Evolutionary conservation across 1,139 yeast species (phyloP).

Genomic region (Geotrichum siamense): DNA sequence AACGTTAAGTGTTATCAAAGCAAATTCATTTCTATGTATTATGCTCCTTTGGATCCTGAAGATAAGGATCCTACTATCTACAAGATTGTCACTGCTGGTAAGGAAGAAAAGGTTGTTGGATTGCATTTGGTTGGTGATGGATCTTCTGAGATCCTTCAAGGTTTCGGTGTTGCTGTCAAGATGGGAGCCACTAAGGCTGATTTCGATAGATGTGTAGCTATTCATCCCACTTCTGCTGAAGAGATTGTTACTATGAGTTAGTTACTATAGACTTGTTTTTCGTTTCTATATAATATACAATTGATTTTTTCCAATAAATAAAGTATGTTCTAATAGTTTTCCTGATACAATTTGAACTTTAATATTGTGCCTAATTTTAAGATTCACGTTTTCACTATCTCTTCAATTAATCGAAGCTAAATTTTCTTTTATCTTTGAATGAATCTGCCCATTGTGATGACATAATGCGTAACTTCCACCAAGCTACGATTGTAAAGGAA

Average conservation of each 20-base stretch:
- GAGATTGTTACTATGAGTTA: constrained; percentile 84
- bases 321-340: too few species aligned
- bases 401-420: too few species aligned
- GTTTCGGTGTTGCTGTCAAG: constrained; percentile 94
- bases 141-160: constrained; percentile 90
- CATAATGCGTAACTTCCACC: too few species aligned
- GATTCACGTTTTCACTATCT: too few species aligned
- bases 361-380: too few species aligned
- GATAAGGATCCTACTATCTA: constrained; percentile 84
- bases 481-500: too few species aligned
- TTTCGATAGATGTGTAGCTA: constrained; percentile 92
- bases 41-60: constrained; percentile 60
- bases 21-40: constrained; percentile 85
- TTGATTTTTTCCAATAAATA: too few species aligned
- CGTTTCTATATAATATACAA: too few species aligned
- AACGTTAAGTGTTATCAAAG: constrained; percentile 76
- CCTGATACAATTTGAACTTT: too few species aligned
- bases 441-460: too few species aligned
- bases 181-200: constrained; percentile 92
- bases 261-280: too few species aligned
- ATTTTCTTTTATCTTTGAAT: too few species aligned
- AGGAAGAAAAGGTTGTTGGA: constrained; percentile 90
- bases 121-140: constrained; percentile 86
- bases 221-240: constrained; percentile 97
- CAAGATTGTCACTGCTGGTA: constrained; percentile 71